Evolutionary conservation across 1,139 yeast species (phyloP), one percentile per base, ranked within the genome.

Genomic region (Williopsis jadinii): DNA sequence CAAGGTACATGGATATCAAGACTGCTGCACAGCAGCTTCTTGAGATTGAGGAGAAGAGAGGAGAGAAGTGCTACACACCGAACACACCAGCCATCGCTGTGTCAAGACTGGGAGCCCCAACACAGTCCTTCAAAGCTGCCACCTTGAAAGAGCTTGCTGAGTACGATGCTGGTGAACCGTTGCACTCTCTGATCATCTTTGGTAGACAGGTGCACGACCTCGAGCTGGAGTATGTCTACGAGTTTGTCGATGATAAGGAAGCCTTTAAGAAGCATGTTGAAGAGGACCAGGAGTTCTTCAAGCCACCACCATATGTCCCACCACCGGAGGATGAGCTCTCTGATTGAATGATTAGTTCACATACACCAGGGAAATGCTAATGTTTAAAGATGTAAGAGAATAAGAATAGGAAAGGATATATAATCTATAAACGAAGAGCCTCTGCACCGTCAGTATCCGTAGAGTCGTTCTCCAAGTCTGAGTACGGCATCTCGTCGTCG

Each of bases 181-280:
- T 92, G 53, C 98, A 92, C 62, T 86, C 97, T 5, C 73, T 92
- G 54, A 79, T 92, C 37, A 81, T 92, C 67, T 70, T 90, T 46
- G 98, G 98, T 30, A 80, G 95, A 71, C 90, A 86, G 60, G 92
- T 88, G 28, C 98, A 92, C 58, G 97, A 92, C 45, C 72, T 92
- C 48, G 98, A 92, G 61, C 67, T 87, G 56, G 97, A 90, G 52
- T 92, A 81, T 58, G 67, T 92, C 62, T 68, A 81, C 46, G 92
- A 80, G 53, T 92, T 78, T 62, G 83, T 85, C 30, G 81, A 77
- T 43, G 73, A 88, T 56, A 72, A 70, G 53, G 85, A 73, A 12
- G 68, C 69, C 24, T 84, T 83, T 60, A 77, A 68, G 51, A 56
- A 62, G 27, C 72, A 78, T 42, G 87, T 87, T 35, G 67, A 61